Evolutionary conservation across 805 yeast species (phyloP), one percentile per base, ranked within the genome.

Genomic region (Kurtzmaniella cleridarum): DNA sequence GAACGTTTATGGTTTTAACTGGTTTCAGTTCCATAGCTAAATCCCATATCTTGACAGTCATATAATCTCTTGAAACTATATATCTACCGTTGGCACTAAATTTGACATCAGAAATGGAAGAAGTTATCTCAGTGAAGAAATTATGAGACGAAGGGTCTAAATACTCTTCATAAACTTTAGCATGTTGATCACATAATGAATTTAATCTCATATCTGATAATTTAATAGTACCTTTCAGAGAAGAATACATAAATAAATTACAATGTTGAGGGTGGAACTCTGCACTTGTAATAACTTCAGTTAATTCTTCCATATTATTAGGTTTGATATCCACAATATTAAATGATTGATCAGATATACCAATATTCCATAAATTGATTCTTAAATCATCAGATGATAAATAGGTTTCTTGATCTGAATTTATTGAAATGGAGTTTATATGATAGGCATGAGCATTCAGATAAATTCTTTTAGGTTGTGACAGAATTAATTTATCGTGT

Each of bases 1-100:
- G 98, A 47, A 95, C 89, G 59, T 88, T 88, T 45, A 93, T 90
- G 12, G 97, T 90, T 62, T 88, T 88, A 41, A 95, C 66, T 28
- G 99, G 99, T 61, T 84, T 87, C 48, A 81, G 82, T 64, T 93
- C 96, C 98, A 93, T 93, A 48, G 88, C 88, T 45, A 93, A 76
- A 69, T 93, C 99, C 99, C 99, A 93, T 50, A 93, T 84, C 65
- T 93, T 93, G 27, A 91, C 96, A 9, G 96, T 87, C 85, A 93
- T 78, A 62, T 93, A 93, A 71, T 93, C 99, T 59, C 99, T 80
- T 31, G 95, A 79, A n/a, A 91, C 96, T 58, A 93, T 86, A 63
- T 93, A 89, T 52, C 93, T 76, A 32, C 99, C 99, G 62, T 91
- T 87, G 41, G 81, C 76, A 51, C 93, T 79, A 60, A 93, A 93